Base-by-base conservation (phyloP, 2,329 filamentous ascomycete species). In the Pyricularia grisea region DNA sequence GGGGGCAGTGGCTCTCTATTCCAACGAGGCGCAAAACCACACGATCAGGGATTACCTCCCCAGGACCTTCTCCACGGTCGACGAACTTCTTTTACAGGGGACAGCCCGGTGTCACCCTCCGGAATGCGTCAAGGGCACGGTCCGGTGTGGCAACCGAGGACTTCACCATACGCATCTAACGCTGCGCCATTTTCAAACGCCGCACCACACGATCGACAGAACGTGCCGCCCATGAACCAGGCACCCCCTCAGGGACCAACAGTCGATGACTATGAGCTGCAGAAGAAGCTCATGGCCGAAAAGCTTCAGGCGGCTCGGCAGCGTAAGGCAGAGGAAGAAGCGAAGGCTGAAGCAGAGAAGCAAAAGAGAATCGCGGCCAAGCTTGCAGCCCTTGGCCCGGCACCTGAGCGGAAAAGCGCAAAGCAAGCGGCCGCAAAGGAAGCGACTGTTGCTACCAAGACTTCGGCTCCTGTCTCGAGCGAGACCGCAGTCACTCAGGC, bases 1-100 rank as follows among this genome's bases (percentile, higher is more conserved):
- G 93, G 92, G 69, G 92, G 91, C 70, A 97, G 93, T 77, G 90
- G 90, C 70, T 84, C 87, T 55, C 87, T 89, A 72, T 84, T 85
- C 73, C 86, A 90, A 73, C 87, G 90, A 50, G 72, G 81, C 50
- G 77, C 77, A 55, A 85, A 83, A 72, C 77, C 77, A 7, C 78
- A 77, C 28, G 84, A 86, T 60, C 76, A 78, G 61, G 71, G 77
- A 10, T 76, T 82, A 67, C 78, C 78, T 0, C 79, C 82, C 2
- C 76, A 79, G 1, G 84, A 87, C 7, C 71, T 82, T 28, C 73
- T 82, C 14, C 79, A 79, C 68, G 77, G 78, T 20, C 81, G 84
- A 25, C 79, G 84, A 70, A 79, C 79, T 30, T 87, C 87, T 1
- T 75, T 86, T 31, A 79, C 82, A 58, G 81, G 79, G 60, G 86